Conservation (phyloP, 1,139 yeast genomes). For the Geotrichum cucujoidarum region DNA sequence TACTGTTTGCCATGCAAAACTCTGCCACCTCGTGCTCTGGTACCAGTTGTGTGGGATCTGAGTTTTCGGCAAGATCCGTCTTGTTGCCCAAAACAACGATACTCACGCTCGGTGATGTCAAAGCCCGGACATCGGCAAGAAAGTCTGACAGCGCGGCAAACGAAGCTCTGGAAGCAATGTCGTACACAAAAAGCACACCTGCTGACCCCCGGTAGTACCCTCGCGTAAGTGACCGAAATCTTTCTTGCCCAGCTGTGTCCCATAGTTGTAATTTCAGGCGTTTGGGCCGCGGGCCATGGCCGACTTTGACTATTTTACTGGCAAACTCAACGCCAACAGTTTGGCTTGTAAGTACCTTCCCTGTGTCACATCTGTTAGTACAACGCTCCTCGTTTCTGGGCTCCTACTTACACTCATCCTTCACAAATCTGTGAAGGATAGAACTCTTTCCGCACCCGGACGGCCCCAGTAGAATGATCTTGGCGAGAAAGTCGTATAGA, state of each 20-base stretch:
- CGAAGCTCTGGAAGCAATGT: constrained; percentile 54
- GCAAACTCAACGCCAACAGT: constrained; percentile 51
- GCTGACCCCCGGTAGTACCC: constrained; percentile 78
- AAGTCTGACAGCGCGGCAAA: constrained; percentile 46
- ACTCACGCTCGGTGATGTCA: constrained; percentile 41
- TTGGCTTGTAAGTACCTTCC: constrained; percentile 39
- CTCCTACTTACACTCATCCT: constrained; percentile 33
- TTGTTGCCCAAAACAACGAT: constrained; percentile 49
- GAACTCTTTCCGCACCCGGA: constrained; percentile 47
- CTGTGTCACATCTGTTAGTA: constrained; percentile 15
- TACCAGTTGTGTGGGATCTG: constrained; percentile 34
- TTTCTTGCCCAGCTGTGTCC: constrained; percentile 84
- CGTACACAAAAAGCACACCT: constrained; percentile 73
- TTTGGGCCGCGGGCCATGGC: constrained; percentile 32
- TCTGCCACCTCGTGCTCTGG: constrained; percentile 36
- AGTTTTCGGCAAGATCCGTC: constrained; percentile 36
- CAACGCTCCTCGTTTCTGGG: constrained; percentile 24
- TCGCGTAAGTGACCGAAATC: constrained; percentile 68
- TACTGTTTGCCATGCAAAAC: constrained; percentile 33
- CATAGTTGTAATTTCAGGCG: constrained; percentile 45
- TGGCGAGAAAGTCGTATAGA: constrained; percentile 44
- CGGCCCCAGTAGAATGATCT: constrained; percentile 44
- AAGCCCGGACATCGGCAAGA: constrained; percentile 46
- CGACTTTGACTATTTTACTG: constrained; percentile 41
- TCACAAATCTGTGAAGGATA: constrained; percentile 41